Base-by-base conservation (phyloP, 2,329 filamentous ascomycete genomes). In the Cladosporium colombiae region DNA sequence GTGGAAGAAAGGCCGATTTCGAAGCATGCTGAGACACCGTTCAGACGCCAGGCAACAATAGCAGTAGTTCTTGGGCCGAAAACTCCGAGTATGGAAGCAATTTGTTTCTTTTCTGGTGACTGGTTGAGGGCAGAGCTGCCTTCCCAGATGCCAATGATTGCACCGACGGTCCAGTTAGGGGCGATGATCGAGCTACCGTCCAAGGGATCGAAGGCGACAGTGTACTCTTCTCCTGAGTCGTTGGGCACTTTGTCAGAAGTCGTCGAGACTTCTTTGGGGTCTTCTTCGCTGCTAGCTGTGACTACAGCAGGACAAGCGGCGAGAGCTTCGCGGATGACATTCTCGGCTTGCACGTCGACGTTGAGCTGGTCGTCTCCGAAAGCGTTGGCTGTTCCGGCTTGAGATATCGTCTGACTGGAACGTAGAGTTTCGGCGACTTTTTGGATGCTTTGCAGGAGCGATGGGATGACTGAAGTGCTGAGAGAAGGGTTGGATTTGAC, bases 291-390 rank as follows among this genome's bases (percentile, higher is more conserved):
- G 75, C 83, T 86, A 1, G 84, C 85, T 0, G 83, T 82, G 14
- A 76, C 76, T 1, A 86, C 80, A 1, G 80, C 74, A 0, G 82
- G 77, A 53, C 83, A 85, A 0, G 68, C 65, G 0, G 78, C 77
- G 5, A 86, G 76, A 0, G 78, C 78, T 0, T 73, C 72, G 21
- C 85, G 82, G 50, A 88, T 76, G 52, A 81, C 72, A 0, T 77
- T 74, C 71, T 88, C 85, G 1, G 84, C 79, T 2, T 78, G 65
- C 1, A 88, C 81, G 69, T 88, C 85, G 56, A 87, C 84, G 71
- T 87, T 86, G 46, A 87, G 78, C 75, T 87, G 85, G 68, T 84
- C 82, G 68, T 88, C 85, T 21, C 85, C 88, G 72, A 88, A 88
- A 2, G 78, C 77, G 70, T 88, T 88, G 44, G 83, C 79, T 0